phyloP scores from a whole-genome alignment of 192 early-diverging fungal genomes.

The Geranomyces michiganensis region DNA sequence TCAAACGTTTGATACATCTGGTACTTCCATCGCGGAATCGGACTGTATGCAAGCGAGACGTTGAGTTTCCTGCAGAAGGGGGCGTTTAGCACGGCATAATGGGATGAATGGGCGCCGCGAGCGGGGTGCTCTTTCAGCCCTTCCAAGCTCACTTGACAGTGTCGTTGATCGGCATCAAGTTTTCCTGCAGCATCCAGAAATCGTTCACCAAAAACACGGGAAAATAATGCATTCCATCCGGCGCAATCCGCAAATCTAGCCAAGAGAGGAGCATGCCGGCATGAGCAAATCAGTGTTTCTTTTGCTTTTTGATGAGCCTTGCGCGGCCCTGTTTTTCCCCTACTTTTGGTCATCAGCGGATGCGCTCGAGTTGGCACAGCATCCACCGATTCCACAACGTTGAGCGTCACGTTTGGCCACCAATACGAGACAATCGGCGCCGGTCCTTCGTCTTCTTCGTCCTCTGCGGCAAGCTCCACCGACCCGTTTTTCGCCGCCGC shows the following conservation, averaged over 20 bases:
- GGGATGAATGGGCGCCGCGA: background rate
- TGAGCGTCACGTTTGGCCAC: conserved; percentile 76
- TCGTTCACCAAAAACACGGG: conserved; percentile 78
- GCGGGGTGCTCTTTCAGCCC: background rate
- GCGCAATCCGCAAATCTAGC: conserved; percentile 38
- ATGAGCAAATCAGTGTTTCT: background rate
- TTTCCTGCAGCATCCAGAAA: conserved; percentile 77
- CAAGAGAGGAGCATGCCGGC: background rate
- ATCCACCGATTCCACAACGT: conserved; percentile 54
- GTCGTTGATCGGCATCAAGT: conserved; percentile 70
- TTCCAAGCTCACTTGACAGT: conserved; percentile 72
- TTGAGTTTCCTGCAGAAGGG: conserved; percentile 54
- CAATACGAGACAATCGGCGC: conserved; percentile 69
- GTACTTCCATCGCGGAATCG: conserved; percentile 74
- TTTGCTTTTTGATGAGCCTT: background rate
- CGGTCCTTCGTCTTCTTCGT: conserved; percentile 5
- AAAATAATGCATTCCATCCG: conserved; percentile 53
- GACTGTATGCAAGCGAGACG: conserved; percentile 63
- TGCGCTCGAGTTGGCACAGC: conserved; percentile 51
- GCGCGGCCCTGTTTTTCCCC: background rate
- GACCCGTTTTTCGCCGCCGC: background rate
- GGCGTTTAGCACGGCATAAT: background rate
- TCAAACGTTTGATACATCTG: conserved; percentile 73
- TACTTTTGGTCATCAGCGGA: conserved; percentile 45
- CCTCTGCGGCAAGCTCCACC: background rate